Conservation (phyloP, 306 rosid genomes). For the Sesbania bispinosa region DNA sequence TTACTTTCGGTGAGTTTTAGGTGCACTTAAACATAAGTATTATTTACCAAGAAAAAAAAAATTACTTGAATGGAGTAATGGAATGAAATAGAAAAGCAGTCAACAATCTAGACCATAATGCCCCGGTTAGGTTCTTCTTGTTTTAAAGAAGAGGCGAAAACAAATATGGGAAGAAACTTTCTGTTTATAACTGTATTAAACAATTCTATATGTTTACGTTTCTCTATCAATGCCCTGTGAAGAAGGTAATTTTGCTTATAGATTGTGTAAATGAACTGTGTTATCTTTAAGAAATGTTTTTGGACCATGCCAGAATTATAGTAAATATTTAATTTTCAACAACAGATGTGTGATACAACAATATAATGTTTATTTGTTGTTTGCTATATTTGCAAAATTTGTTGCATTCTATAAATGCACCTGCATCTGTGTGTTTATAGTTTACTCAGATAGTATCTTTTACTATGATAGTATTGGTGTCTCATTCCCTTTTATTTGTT, state of each 20-base stretch:
- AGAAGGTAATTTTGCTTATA: neutral
- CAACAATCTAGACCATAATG: neutral
- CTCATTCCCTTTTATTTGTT: neutral
- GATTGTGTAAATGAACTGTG: neutral
- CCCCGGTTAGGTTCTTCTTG: neutral
- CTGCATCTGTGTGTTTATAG: neutral
- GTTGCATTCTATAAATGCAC: neutral
- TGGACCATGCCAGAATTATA: neutral
- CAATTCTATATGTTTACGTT: neutral
- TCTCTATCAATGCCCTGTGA: neutral
- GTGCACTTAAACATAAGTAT: neutral
- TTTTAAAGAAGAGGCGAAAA: neutral
- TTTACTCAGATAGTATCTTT: neutral
- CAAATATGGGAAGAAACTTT: neutral
- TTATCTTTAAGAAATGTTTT: neutral
- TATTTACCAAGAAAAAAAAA: neutral
- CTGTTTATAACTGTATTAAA: neutral
- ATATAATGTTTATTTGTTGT: neutral
- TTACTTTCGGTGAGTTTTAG: slow-evolving; percentile 70
- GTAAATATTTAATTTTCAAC: neutral
- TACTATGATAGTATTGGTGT: neutral
- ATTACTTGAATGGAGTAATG: slow-evolving; percentile 5
- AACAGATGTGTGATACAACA: neutral
- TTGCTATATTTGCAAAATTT: neutral
- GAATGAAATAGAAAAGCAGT: neutral